Evolutionary conservation across 441 rosid genomes (phyloP), one percentile per base, ranked within the genome.

Genomic region (Adansonia rubrostipa): DNA sequence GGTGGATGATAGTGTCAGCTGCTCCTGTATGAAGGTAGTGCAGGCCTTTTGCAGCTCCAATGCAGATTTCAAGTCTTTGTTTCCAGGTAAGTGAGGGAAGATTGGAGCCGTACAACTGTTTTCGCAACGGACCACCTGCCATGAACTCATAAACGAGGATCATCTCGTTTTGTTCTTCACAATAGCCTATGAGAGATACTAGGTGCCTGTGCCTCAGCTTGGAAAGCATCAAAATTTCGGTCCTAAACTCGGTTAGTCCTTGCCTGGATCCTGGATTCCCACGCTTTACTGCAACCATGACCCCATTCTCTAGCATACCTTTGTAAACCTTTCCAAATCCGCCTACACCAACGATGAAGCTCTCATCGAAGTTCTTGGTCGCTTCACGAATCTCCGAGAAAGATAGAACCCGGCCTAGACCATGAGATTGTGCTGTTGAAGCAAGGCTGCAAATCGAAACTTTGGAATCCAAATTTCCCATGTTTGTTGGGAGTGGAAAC

Each of bases 11-110:
- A 1, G 91, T 89, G 85, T 85, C 91, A 0, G 96, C 13, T 0
- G 97, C 87, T 45, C 99, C 98, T 0, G 99, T 95, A 80, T 95
- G 99, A 63, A 95, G 99, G 85, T 95, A 95, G 78, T 95, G 97
- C 58, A 95, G 89, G 22, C 97, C 99, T 85, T 88, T 91, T 3
- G 96, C 98, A 40, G 97, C 86, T 66, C 95, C 99, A 54, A 91
- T 91, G 80, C 97, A 95, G 56, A 95, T 85, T 81, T 91, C 97
- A 33, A 95, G 93, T 82, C 97, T 80, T 47, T 85, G 89, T 75
- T 82, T 92, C 97, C 97, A 93, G 11, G 89, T 87, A 76, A 95
- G 74, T 22, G 82, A 72, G 1, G 87, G 93, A n/a, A 79, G 79
- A 54, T 85, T 84, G 3, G 85, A 82, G 48, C 89, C 90, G 51